Base-by-base conservation (phyloP, 2,329 filamentous ascomycete species). In the Trichoderma sp. region DNA sequence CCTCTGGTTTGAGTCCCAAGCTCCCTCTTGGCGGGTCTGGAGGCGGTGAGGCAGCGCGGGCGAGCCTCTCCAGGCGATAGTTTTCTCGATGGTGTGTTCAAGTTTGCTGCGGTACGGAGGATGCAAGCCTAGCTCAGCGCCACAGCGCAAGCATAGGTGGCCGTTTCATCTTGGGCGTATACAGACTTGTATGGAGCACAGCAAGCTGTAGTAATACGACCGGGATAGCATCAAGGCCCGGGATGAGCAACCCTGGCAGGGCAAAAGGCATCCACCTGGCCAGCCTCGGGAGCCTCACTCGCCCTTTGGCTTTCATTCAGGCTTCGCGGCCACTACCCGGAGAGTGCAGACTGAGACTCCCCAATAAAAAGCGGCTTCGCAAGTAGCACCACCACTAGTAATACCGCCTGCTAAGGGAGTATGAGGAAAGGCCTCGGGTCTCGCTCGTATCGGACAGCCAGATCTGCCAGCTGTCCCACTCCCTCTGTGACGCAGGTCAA, bases 391-490 rank as follows among this genome's bases (percentile, higher is more conserved):
- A 50, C 42, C 35, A 22, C 22, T 54, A 53, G 22, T 53, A 19
- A n/a, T 17, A 45, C 42, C 17, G 10, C 42, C 42, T 45, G 42
- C 42, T 22, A 22, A 17, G 8, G 8, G 5, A n/a, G 19, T 10
- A 13, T 22, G 22, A 39, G 34, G 34, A 22, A 58, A 58, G 34
- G 35, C 19, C 19, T 34, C 58, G 58, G 58, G 42, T 35, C 42
- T 61, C 58, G 42, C 58, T 61, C 58, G 58, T 61, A 61, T 34
- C 39, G 58, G 29, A 35, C 58, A 50, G 39, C 39, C 58, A 60
- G 39, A 34, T 60, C 58, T 60, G 39, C 39, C 42, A 17, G 34
- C 42, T n/a, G 42, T 48, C 19, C 42, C 42, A 50, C 58, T 35
- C 42, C 35, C 58, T 35, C 13, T 50, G n/a, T 61, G 58, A 50